phyloP scores from a whole-genome alignment of 2,329 filamentous ascomycete genomes.

The Pezicula rhizophila region DNA sequence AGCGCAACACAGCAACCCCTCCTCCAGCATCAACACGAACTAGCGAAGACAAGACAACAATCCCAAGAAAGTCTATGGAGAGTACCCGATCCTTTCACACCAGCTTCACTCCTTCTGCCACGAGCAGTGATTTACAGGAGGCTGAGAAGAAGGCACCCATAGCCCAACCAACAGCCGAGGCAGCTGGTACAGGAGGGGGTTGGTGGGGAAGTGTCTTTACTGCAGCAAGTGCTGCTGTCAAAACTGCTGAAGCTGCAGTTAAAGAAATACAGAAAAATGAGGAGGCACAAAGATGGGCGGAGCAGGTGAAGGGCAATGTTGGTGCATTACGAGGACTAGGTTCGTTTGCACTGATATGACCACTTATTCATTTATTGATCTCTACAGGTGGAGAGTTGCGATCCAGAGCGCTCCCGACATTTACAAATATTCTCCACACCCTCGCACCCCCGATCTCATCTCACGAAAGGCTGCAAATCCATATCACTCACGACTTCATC shows the following conservation, averaged over 20 bases:
- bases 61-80: constrained; percentile 67
- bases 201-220: constrained; percentile 88
- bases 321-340: constrained; percentile 70
- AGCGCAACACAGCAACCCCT: constrained; percentile 43
- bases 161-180: constrained; percentile 34
- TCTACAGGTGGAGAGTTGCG: constrained; percentile 74
- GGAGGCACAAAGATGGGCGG: constrained; percentile 92
- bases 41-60: constrained; percentile 57
- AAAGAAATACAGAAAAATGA: constrained; percentile 96
- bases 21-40: constrained; percentile 45
- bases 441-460: constrained; percentile 94
- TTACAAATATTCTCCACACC: constrained; percentile 90
- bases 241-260: constrained; percentile 86
- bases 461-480: constrained; percentile 93
- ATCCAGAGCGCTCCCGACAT: constrained; percentile 83
- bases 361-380: constrained; percentile 6
- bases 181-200: constrained; percentile 51
- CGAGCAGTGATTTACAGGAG: constrained; percentile 53
- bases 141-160: constrained; percentile 44
- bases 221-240: constrained; percentile 70
- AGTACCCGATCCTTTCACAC: constrained; percentile 66
- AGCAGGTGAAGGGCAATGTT: constrained; percentile 87
- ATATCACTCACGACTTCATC: constrained; percentile 92
- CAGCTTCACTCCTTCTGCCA: constrained; percentile 63
- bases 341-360: constrained; percentile 33